Conservation (phyloP, 768 basidiomycete species). For the Phlegmacium glaucopus region DNA sequence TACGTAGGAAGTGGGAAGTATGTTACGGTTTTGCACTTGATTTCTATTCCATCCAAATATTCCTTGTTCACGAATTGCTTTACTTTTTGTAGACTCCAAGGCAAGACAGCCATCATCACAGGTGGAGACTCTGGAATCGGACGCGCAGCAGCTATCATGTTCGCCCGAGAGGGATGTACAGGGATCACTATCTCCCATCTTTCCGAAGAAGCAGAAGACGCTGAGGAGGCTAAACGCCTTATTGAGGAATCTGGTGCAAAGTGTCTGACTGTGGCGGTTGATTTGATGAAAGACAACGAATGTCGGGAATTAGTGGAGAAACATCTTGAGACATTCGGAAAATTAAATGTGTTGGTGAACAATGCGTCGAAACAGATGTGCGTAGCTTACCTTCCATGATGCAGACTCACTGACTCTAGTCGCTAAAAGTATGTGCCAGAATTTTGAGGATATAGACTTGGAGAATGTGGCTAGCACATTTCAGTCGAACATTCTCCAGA, state of each 20-base stretch:
- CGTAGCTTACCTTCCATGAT: conserved; percentile 4
- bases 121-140: conserved; percentile 49
- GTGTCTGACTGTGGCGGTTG: conserved; percentile 32
- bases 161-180: conserved; percentile 47
- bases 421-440: conserved; percentile 32
- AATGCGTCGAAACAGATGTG: conserved; percentile 51
- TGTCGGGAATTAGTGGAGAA: conserved; percentile 44
- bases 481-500: conserved; percentile 54
- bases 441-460: conserved; percentile 47
- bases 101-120: conserved; percentile 34
- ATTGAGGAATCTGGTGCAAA: conserved; percentile 36
- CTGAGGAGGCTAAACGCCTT: conserved; percentile 46
- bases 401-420: background rate
- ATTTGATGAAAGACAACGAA: conserved; percentile 39
- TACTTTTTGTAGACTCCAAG: conserved; percentile 24
- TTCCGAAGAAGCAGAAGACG: conserved; percentile 53
- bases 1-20: conserved; percentile 50
- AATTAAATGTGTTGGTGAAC: conserved; percentile 56
- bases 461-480: conserved; percentile 53
- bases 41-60: too few relatives aligned
- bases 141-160: conserved; percentile 45
- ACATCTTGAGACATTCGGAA: conserved; percentile 43
- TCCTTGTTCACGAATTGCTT: too few relatives aligned
- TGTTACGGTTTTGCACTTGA: too few relatives aligned
- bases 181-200: conserved; percentile 54